Conservation (phyloP, 352 stramenopile genomes). For the Thalassiosira ordinaria region DNA sequence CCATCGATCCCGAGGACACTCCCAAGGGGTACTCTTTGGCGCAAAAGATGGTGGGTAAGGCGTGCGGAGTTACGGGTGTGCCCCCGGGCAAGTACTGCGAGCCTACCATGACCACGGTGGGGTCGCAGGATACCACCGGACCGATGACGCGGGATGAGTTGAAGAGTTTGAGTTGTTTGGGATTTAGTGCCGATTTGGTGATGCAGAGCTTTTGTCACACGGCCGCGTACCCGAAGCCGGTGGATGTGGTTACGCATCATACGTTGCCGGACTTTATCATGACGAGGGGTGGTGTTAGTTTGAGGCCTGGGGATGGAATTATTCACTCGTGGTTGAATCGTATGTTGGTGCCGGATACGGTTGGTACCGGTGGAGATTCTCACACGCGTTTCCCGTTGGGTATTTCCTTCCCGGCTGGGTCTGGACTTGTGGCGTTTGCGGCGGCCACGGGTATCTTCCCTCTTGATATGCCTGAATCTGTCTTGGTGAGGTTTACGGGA, state of each 20-base stretch:
- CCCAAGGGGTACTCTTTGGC: constrained; percentile 85
- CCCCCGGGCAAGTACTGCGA: constrained; percentile 87
- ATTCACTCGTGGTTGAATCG: constrained; percentile 90
- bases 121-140: constrained; percentile 88
- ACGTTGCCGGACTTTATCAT: constrained; percentile 89
- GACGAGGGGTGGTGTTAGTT: constrained; percentile 85
- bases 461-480: constrained; percentile 88
- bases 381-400: constrained; percentile 89
- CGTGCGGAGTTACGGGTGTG: constrained; percentile 85
- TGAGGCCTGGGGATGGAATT: constrained; percentile 88
- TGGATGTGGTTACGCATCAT: constrained; percentile 89
- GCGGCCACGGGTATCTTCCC: constrained; percentile 89
- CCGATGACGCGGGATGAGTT: constrained; percentile 90
- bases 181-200: constrained; percentile 88
- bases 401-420: constrained; percentile 89
- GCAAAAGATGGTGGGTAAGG: constrained; percentile 89
- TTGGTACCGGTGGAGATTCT: constrained; percentile 89
- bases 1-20: constrained; percentile 59
- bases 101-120: constrained; percentile 88
- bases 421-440: constrained; percentile 87
- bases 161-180: constrained; percentile 86
- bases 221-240: constrained; percentile 88
- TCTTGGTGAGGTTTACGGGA: constrained; percentile 87
- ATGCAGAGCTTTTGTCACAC: constrained; percentile 91
- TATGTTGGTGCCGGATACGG: constrained; percentile 89